These are phyloP conservation scores for Talaromyces sp. DNA, from an alignment of 2,329 filamentous ascomycete species.

Conservation along the genomic window DNA sequence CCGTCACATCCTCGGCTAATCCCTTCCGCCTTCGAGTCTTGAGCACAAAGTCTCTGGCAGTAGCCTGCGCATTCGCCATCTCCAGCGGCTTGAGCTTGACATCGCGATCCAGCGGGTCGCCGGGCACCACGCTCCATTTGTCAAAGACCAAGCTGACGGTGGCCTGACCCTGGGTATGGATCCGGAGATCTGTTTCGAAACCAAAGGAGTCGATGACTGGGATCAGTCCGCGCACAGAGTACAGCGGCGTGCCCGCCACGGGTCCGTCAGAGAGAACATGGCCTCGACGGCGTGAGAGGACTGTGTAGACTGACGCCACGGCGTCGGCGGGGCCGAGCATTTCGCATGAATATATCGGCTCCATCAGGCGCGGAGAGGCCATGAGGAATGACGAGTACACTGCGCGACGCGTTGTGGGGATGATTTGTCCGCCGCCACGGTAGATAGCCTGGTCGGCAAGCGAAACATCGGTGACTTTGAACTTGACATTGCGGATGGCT, in stretches of 20 bases:
- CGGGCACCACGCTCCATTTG: slow-evolving; percentile 90
- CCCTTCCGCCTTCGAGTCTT: slow-evolving; percentile 94
- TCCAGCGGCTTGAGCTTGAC: slow-evolving; percentile 78
- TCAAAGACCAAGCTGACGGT: slow-evolving; percentile 91
- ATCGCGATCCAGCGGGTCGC: slow-evolving; percentile 86
- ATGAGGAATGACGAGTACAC: slow-evolving; percentile 97
- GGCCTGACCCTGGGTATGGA: slow-evolving; percentile 89
- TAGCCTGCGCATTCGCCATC: slow-evolving; percentile 79
- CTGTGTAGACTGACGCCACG: slow-evolving; percentile 83
- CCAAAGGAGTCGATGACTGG: slow-evolving; percentile 97
- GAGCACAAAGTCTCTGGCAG: slow-evolving; percentile 89
- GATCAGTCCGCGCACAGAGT: slow-evolving; percentile 82
- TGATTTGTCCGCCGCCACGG: slow-evolving; percentile 92
- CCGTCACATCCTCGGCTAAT: slow-evolving; percentile 87
- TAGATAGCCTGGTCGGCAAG: slow-evolving; percentile 88
- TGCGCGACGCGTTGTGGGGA: slow-evolving; percentile 84
- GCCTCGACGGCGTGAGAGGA: slow-evolving; percentile 78
- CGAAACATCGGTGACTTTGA: slow-evolving; percentile 86
- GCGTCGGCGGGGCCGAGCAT: slow-evolving; percentile 91
- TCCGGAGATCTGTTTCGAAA: slow-evolving; percentile 94
- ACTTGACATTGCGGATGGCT: slow-evolving; percentile 97
- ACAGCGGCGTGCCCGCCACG: slow-evolving; percentile 88
- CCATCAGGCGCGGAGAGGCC: slow-evolving; percentile 94
- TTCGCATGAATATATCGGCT: slow-evolving; percentile 85
- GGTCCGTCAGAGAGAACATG: slow-evolving; percentile 93